Base-by-base conservation (phyloP, 2,329 filamentous ascomycete species). In the Colletotrichum chrysophilum region DNA sequence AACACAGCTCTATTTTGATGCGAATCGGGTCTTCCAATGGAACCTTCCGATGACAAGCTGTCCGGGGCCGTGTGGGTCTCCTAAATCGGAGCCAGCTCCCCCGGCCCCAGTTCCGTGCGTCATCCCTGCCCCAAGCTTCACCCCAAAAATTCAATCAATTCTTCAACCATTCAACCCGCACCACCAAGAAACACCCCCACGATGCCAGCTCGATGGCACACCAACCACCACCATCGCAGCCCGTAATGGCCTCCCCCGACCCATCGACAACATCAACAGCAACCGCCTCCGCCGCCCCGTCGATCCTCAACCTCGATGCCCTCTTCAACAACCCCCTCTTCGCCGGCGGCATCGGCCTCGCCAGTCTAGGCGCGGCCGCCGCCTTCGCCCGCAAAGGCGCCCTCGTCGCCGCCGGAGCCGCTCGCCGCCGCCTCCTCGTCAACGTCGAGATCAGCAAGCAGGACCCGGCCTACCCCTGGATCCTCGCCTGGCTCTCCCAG, bases 391-490 rank as follows among this genome's bases (percentile, higher is more conserved):
- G 97, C 77, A 94, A 94, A 81, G 95, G 94, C 38, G 84, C 94
- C 75, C 91, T 96, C 76, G 89, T 92, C 80, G 92, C 92, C 70
- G 93, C 93, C n/a, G 90, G 91, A 58, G 89, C 97, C 72, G 86
- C 98, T 74, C 94, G 95, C 66, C 93, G 94, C 69, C 95, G 96
- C 65, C 92, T 99, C 86, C 92, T 99, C 34, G 95, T 98, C 80
- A 96, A 98, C 81, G 93, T 99, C 80, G 97, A 99, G 85, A 98
- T 99, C 84, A 96, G 95, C 84, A 94, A 95, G 82, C 95, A 96
- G 80, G 97, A 99, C 85, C 93, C 95, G 60, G 96, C 96, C 3
- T 99, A 98, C 83, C 93, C 93, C 55, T 98, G 96, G 96, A 92
- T 99, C 56, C 89, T 99, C 12, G 93, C 96, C 78, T 99, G 97